These are phyloP conservation scores for Trichosporon sp. DNA, from an alignment of 1,284 basidiomycete genomes.

Conservation along the genomic window DNA sequence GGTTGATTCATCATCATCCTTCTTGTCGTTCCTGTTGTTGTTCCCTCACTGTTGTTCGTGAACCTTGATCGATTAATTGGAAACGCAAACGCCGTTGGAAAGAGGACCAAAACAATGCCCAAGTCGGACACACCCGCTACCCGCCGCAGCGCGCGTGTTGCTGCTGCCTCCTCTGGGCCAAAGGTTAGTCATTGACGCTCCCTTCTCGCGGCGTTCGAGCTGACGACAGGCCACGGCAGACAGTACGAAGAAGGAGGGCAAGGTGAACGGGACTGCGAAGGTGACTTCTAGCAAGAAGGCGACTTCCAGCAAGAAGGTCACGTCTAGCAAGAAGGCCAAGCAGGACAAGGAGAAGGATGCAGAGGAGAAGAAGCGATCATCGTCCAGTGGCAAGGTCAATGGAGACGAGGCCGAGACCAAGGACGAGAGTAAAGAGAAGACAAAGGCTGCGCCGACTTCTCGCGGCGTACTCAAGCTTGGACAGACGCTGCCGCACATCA, in stretches of 20 bases:
- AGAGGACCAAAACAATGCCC: conserved; percentile 23
- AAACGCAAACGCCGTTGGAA: no score
- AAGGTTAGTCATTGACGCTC: conserved; percentile 3
- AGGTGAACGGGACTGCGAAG: no score
- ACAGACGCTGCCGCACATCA: conserved; percentile 66
- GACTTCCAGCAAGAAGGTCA: conserved; percentile 3
- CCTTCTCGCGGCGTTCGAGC: background rate
- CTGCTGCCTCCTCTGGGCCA: conserved; percentile 30
- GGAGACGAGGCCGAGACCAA: conserved; percentile 14
- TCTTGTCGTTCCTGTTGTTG: background rate
- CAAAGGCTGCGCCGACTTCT: conserved; percentile 21
- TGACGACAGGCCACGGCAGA: conserved; percentile 4
- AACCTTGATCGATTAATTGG: no score
- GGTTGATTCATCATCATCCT: no score
- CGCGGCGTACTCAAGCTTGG: conserved; percentile 59
- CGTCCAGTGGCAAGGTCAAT: conserved; percentile 8
- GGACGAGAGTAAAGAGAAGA: conserved; percentile 11
- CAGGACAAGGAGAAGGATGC: conserved; percentile 10
- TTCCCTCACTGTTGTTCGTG: background rate
- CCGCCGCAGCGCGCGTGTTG: conserved; percentile 20
- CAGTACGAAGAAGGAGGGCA: background rate
- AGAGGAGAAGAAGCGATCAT: conserved; percentile 5
- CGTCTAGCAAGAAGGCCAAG: background rate
- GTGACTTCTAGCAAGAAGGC: background rate
- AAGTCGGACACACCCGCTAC: conserved; percentile 22